Evolutionary conservation across 1,284 basidiomycete genomes (phyloP), one percentile per base, ranked within the genome.

Genomic region (Meripilus lineatus): DNA sequence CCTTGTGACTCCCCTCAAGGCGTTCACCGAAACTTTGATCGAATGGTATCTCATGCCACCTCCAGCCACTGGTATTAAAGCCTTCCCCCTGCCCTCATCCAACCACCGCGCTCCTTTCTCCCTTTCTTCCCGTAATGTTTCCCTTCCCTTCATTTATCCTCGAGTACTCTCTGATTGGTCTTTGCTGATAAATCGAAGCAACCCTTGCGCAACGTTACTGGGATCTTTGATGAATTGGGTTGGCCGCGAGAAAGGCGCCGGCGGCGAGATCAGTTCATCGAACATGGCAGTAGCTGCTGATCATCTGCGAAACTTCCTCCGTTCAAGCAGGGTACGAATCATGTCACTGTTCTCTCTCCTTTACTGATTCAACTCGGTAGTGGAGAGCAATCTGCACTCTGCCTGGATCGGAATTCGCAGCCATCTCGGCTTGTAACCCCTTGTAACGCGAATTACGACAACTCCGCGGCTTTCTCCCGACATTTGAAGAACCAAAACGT

Each of bases 171-270:
- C n/a, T n/a, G n/a, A n/a, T n/a, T n/a, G n/a, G n/a, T n/a, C n/a
- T n/a, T n/a, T n/a, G n/a, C n/a, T n/a, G n/a, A n/a, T n/a, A n/a
- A n/a, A n/a, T n/a, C n/a, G n/a, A n/a, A n/a, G n/a, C n/a, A n/a
- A n/a, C n/a, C n/a, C n/a, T n/a, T n/a, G n/a, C 25, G 59, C 67
- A 1, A 47, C 66, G 1, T 53, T 74, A 11, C 48, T 70, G 4
- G 70, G 66, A n/a, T 68, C 69, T 40, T 73, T 69, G 40, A 70
- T 72, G 70, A 74, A 74, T 42, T 74, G 72, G 71, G 26, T 42
- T 18, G n/a, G 11, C 37, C 20, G 10, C 44, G 52, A 18, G 44
- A 20, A 11, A 15, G 42, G 13, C 23, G 37, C n/a, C n/a, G n/a
- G n/a, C n/a, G n/a, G 20, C n/a, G n/a, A n/a, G n/a, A n/a, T n/a